Evolutionary conservation across 129 eudicot species (phyloP).

Genomic region (Tagetes erecta): DNA sequence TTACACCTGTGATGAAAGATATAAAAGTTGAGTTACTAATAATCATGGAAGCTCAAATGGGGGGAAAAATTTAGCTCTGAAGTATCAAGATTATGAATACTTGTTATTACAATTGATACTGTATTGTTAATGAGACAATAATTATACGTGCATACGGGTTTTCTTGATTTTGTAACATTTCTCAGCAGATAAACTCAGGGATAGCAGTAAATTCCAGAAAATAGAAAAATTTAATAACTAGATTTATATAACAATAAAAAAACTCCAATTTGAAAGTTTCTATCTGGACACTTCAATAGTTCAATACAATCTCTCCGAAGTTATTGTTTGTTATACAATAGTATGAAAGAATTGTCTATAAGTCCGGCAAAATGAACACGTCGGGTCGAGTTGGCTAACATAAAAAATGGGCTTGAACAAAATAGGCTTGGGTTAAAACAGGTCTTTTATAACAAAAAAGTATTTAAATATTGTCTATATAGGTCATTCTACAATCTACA

Average conservation of each 20-base stretch:
- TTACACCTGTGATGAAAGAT: conserved; percentile 24
- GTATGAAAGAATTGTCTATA: not conserved
- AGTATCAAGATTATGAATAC: conserved; percentile 6
- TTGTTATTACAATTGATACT: not conserved
- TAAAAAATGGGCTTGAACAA: too few species aligned
- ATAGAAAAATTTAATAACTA: not conserved
- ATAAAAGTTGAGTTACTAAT: not conserved
- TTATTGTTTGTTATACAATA: not conserved
- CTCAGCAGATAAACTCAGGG: too few species aligned
- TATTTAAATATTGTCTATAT: not conserved
- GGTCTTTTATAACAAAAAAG: not conserved
- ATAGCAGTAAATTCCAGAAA: not conserved
- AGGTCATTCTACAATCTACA: not conserved
- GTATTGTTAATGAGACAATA: not conserved
- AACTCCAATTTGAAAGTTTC: not conserved
- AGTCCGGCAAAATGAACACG: not conserved
- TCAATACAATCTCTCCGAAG: not conserved
- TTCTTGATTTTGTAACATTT: too few species aligned
- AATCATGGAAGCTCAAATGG: not conserved
- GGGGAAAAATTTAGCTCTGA: not conserved
- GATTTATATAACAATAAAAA: not conserved
- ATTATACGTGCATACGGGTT: not conserved
- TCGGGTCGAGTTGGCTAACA: too few species aligned
- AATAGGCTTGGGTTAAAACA: not conserved
- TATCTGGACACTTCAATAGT: not conserved